phyloP scores from a whole-genome alignment of 176 grass and related monocot species.

The Zoysia japonica region DNA sequence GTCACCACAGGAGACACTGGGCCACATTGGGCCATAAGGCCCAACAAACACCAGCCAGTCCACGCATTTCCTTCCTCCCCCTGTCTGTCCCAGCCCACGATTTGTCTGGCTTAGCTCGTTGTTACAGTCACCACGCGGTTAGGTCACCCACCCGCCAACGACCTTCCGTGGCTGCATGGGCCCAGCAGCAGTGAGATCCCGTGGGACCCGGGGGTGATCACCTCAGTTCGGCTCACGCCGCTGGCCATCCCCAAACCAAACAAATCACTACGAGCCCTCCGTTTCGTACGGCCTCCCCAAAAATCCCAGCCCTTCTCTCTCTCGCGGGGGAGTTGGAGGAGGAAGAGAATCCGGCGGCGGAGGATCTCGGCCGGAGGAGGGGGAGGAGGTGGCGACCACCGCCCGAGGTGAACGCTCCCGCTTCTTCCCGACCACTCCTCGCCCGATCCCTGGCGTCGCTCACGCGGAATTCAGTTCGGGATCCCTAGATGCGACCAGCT shows the following conservation, averaged over 20 bases:
- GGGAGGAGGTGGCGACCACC: slow-evolving; percentile 19
- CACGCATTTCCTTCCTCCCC: not conserved
- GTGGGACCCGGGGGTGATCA: not conserved
- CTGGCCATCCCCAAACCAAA: not conserved
- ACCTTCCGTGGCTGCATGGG: not conserved
- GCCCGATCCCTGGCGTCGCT: not conserved
- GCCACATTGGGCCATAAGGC: too few species aligned
- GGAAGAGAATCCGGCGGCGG: slow-evolving; percentile 13
- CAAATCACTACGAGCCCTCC: slow-evolving; percentile 31
- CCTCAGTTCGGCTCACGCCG: slow-evolving; percentile 21
- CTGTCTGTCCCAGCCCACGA: not conserved
- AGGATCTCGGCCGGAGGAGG: slow-evolving; percentile 26
- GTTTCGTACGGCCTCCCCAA: slow-evolving; percentile 42
- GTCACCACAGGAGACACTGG: too few species aligned
- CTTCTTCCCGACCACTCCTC: not conserved
- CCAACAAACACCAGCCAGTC: not conserved
- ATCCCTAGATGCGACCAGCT: slow-evolving; percentile 20
- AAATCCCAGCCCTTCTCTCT: slow-evolving; percentile 34
- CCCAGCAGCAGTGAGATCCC: rapidly evolving
- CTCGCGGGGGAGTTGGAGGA: slow-evolving; percentile 13
- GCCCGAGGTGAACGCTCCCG: slow-evolving; percentile 28
- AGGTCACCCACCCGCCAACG: not conserved
- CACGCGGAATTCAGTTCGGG: slow-evolving; percentile 3
- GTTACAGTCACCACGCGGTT: slow-evolving; percentile 23
- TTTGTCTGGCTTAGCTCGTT: too few species aligned